These are phyloP conservation scores for Apiosordaria backusii DNA, from an alignment of 495 filamentous ascomycete species.

Conservation along the genomic window DNA sequence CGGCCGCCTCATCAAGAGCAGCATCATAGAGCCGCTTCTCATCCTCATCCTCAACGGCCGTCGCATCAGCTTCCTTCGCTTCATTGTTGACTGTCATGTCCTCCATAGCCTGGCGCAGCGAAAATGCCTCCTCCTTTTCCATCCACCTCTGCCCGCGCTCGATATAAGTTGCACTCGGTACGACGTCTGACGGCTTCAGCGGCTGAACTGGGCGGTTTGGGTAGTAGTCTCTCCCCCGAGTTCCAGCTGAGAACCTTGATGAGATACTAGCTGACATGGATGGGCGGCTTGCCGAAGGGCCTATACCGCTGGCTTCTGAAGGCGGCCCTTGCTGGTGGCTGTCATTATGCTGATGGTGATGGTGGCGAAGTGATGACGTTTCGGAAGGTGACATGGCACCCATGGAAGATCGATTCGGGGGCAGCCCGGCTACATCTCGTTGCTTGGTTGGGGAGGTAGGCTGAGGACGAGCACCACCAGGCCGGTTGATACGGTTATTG, in stretches of 20 bases:
- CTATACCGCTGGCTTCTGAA: slow-evolving; percentile 25
- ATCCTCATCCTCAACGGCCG: slow-evolving; percentile 44
- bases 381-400: slow-evolving; percentile 41
- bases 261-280: slow-evolving; percentile 38
- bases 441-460: slow-evolving; percentile 41
- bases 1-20: slow-evolving; percentile 80
- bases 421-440: slow-evolving; percentile 28
- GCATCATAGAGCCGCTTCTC: slow-evolving; percentile 67
- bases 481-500: slow-evolving; percentile 69
- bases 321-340: slow-evolving; percentile 33
- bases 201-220: slow-evolving; percentile 38
- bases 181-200: slow-evolving; percentile 48
- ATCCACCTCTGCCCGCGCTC: slow-evolving; percentile 79
- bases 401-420: slow-evolving; percentile 33
- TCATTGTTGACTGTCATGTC: slow-evolving; percentile 54
- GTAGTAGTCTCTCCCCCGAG: slow-evolving; percentile 44
- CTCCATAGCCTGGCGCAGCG: slow-evolving; percentile 73
- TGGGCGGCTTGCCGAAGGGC: slow-evolving; percentile 28
- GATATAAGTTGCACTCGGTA: slow-evolving; percentile 63
- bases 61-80: slow-evolving; percentile 22
- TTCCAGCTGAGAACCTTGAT: slow-evolving; percentile 39
- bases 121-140: slow-evolving; percentile 79
- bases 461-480: slow-evolving; percentile 74
- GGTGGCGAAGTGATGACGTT: slow-evolving; percentile 30
- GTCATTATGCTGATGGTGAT: background rate